Base-by-base conservation (phyloP, 768 basidiomycete genomes). In the Cystobasidium tubakii region DNA sequence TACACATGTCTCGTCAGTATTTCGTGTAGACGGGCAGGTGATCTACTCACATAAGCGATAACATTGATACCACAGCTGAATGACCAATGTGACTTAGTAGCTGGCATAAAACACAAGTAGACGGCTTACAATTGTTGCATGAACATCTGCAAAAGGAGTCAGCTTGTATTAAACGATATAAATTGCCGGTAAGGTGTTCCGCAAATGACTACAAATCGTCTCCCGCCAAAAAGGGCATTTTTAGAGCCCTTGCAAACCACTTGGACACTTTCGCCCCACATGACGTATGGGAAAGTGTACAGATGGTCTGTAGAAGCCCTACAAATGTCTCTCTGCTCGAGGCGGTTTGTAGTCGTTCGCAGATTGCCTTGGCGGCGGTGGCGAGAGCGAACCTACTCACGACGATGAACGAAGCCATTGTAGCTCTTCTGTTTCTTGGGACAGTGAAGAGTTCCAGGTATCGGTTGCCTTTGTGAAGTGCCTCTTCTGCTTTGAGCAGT, bases 391-490 rank as follows among this genome's bases (percentile, higher is more conserved):
- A n/a, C n/a, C 42, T 50, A 60, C 57, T 60, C 33, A 60, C 57
- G 60, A 75, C 72, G 43, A 73, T 42, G 62, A 25, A n/a, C 10
- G 75, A 46, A 34, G 72, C 75, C 17, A 54, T 17, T 19, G 73
- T 69, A 10, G 75, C 75, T 6, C 75, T 46, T 25, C 74, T 63
- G 42, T 76, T 62, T 31, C 83, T 79, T 29, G 83, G 83, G 55
- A 82, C 79, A 44, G 80, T 80, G 79, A 83, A 84, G 7, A 84
- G 77, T 50, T 83, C 81, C n/a, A 73, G 42, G 73, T 81, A 44
- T 23, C 62, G 78, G 82, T 83, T 80, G 1, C 73, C 73, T 6
- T 34, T 33, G n/a, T 65, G 67, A 21, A 74, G 46, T 1, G 34
- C n/a, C 4, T 46, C 43, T 55, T 74, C 73, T 34, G 62, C 73